phyloP scores from a whole-genome alignment of 805 yeast species.

The Isabelozyma heimii region DNA sequence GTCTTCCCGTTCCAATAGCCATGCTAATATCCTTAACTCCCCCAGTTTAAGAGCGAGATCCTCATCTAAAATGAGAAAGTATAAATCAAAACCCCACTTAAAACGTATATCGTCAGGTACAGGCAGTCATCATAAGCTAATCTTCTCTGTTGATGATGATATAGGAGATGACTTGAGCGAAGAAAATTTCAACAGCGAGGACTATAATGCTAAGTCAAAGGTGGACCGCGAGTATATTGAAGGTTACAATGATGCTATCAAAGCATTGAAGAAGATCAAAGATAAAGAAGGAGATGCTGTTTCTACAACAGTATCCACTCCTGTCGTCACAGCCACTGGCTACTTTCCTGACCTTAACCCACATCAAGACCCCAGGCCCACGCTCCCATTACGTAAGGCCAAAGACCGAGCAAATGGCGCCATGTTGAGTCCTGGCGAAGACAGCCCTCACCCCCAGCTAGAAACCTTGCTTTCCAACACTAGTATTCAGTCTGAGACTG shows the following conservation, averaged over 20 bases:
- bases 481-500: not conserved
- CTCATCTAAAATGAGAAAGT: constrained; percentile 8
- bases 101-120: constrained; percentile 19
- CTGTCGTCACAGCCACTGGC: not conserved
- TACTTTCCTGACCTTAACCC: not conserved
- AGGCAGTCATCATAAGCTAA: constrained; percentile 22
- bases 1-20: constrained; percentile 4
- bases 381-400: too few relatives aligned
- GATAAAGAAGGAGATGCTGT: not conserved
- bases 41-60: constrained; percentile 12
- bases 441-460: not conserved
- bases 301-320: not conserved
- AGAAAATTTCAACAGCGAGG: constrained; percentile 51
- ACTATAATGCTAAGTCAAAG: constrained; percentile 5
- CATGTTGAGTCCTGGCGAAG: too few relatives aligned
- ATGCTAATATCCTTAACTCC: constrained; percentile 7
- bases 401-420: too few relatives aligned
- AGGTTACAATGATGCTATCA: constrained; percentile 70
- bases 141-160: constrained; percentile 82
- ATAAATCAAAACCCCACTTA: constrained; percentile 30
- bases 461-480: not conserved
- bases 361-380: not conserved
- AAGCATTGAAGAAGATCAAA: constrained; percentile 26
- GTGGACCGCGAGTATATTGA: constrained; percentile 51
- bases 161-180: constrained; percentile 59